A percentile compares a stretch with the other conserved stretches of the same genome.
These are phyloP conservation scores for Candida tunisiensis DNA, from an alignment of 1,139 yeast species.

Conservation along the genomic window DNA sequence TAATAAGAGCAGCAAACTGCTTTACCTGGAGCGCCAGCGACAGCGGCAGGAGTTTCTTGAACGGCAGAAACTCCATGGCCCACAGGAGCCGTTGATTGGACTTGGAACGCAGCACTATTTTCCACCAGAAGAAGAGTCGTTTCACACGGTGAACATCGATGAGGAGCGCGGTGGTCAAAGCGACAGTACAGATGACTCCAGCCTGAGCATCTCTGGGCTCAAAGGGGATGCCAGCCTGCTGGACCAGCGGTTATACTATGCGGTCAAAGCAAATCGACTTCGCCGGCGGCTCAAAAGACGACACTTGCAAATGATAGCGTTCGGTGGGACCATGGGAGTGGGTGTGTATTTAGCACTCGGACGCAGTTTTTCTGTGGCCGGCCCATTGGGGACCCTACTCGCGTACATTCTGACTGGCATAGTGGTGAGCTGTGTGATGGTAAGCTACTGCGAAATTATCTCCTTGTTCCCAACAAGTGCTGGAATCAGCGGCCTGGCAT, in stretches of 20 bases:
- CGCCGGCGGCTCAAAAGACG: constrained; percentile 42
- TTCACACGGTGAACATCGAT: constrained; percentile 10
- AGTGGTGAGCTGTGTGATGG: constrained; percentile 51
- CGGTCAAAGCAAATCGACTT: neutral
- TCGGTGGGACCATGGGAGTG: constrained; percentile 78
- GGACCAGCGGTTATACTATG: neutral
- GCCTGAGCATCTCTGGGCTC: constrained; percentile 1
- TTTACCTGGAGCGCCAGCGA: no score
- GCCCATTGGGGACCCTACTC: constrained; percentile 65
- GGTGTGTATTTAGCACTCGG: constrained; percentile 68
- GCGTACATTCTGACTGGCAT: constrained; percentile 56
- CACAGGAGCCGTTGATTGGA: no score
- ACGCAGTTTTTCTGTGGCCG: constrained; percentile 59
- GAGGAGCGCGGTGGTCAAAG: constrained; percentile 4
- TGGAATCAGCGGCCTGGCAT: constrained; percentile 41
- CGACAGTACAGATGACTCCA: constrained; percentile 9
- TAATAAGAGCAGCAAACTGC: no score
- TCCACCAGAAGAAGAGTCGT: constrained; percentile 7
- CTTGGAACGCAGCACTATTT: no score
- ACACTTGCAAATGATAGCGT: constrained; percentile 66
- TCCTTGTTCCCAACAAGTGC: constrained; percentile 70
- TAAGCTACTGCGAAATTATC: constrained; percentile 76
- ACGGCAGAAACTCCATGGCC: no score
- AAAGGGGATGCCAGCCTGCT: neutral
- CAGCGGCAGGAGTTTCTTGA: no score